Evolutionary conservation across 2,329 filamentous ascomycete genomes (phyloP), one percentile per base, ranked within the genome.

Genomic region (Nemania diffusa): DNA sequence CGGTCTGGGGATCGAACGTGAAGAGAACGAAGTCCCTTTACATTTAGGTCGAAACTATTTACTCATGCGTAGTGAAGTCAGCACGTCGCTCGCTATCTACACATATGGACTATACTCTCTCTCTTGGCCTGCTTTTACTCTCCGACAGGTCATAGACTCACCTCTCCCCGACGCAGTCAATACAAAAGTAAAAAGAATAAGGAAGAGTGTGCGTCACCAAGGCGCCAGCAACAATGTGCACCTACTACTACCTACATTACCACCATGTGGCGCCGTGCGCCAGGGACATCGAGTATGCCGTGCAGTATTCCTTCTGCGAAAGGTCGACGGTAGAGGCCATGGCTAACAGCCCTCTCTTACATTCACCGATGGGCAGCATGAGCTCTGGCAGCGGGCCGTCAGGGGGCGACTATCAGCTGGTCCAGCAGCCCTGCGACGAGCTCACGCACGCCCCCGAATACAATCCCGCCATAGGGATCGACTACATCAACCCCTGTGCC

Each of bases 181-280:
- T 34, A 34, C 40, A n/a, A n/a, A 20, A n/a, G 2, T 7, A 17
- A 44, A 20, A 5, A 44, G 40, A 15, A n/a, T n/a, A n/a, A n/a
- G n/a, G n/a, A n/a, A n/a, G 40, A 22, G 42, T 20, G 20, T 46
- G 20, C 6, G n/a, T 22, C 2, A 51, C 48, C 48, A 22, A 24
- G 24, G 48, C 24, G 24, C 26, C 15, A 51, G 48, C 24, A 46
- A 69, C 67, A 46, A 87, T 87, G 85, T 87, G 84, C 71, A 81
- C 78, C 67, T 83, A 82, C 75, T 82, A 83, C 69, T 83, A 83
- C 71, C 78, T 85, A 48, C 84, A 87, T 72, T 81, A 85, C 73
- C 84, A 87, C 72, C 85, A 85, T 70, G 71, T 81, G 32, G 73
- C 78, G 26, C 81, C 83, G 5, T 85, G 83, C 71, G 70, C 70